phyloP scores from a whole-genome alignment of 2,329 filamentous ascomycete genomes.

The Claviceps cyperi region DNA sequence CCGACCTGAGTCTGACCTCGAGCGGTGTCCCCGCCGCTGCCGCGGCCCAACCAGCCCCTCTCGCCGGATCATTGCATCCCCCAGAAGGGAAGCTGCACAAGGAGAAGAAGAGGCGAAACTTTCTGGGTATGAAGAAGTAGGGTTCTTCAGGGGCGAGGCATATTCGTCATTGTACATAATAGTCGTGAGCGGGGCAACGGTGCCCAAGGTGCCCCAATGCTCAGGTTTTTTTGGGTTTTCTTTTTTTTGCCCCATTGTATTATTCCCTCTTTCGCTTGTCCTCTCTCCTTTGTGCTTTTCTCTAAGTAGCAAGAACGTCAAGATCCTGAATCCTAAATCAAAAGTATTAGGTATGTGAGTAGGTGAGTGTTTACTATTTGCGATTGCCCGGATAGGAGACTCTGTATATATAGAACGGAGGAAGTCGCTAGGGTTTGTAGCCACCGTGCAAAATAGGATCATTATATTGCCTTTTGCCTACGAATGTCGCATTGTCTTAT shows the following conservation, averaged over 20 bases:
- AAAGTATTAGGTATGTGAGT: no score
- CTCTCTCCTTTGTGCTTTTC: not conserved
- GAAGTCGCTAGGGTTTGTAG: no score
- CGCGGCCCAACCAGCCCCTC: constrained; percentile 4
- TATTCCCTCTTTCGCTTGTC: not conserved
- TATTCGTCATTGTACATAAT: not conserved
- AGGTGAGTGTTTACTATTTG: no score
- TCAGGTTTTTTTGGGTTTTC: not conserved
- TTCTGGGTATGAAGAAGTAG: constrained; percentile 46
- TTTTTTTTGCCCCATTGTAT: not conserved
- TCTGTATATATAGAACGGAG: no score
- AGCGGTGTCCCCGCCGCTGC: not conserved
- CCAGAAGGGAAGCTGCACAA: constrained; percentile 32
- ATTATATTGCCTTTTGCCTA: no score
- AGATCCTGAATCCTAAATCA: no score
- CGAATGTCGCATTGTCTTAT: no score
- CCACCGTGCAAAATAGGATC: no score
- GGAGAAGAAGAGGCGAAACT: constrained; percentile 47
- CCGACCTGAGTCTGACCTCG: constrained; percentile 34
- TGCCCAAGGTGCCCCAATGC: not conserved
- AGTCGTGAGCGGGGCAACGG: not conserved
- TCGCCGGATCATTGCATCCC: constrained; percentile 8
- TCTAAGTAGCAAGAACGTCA: no score
- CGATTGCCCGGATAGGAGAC: no score
- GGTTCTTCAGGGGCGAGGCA: constrained; percentile 13